These are phyloP conservation scores for Chalciporus chontae DNA, from an alignment of 768 basidiomycete species.

Conservation along the genomic window DNA sequence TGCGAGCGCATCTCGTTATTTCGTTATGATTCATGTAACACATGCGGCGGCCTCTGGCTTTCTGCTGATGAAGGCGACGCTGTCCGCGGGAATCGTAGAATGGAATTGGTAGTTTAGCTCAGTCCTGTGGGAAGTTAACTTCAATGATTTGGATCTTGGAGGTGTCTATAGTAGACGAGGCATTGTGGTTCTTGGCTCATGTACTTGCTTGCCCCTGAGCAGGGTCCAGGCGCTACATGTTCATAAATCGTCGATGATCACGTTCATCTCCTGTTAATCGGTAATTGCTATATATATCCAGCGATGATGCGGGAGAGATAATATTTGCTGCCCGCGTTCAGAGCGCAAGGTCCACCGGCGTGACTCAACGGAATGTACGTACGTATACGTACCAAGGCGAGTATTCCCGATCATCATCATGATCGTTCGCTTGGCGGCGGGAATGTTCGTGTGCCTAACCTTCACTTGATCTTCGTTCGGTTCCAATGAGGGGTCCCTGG, in stretches of 20 bases:
- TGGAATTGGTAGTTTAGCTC: slow-evolving; percentile 12
- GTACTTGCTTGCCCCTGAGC: background rate
- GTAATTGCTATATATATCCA: background rate
- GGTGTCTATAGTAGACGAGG: background rate
- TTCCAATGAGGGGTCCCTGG: background rate
- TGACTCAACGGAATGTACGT: background rate
- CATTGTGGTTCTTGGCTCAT: background rate
- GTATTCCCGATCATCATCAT: too few species aligned
- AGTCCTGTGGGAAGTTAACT: slow-evolving; percentile 19
- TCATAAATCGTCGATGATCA: background rate
- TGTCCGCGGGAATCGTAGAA: slow-evolving; percentile 21
- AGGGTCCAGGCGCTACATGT: background rate
- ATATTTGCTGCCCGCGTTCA: background rate
- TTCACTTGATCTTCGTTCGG: background rate
- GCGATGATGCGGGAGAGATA: background rate
- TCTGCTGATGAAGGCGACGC: slow-evolving; percentile 4
- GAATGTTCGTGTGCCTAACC: background rate
- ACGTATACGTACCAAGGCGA: background rate
- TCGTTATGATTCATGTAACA: slow-evolving; percentile 15
- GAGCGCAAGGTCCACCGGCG: background rate
- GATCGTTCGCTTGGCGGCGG: background rate
- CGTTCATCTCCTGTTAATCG: background rate
- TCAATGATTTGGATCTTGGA: background rate
- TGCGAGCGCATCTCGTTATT: slow-evolving; percentile 15
- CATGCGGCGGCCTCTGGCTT: slow-evolving; percentile 1